Base-by-base conservation (phyloP, 176 grass and related monocot genomes). In the Hyparrhenia diplandra region DNA sequence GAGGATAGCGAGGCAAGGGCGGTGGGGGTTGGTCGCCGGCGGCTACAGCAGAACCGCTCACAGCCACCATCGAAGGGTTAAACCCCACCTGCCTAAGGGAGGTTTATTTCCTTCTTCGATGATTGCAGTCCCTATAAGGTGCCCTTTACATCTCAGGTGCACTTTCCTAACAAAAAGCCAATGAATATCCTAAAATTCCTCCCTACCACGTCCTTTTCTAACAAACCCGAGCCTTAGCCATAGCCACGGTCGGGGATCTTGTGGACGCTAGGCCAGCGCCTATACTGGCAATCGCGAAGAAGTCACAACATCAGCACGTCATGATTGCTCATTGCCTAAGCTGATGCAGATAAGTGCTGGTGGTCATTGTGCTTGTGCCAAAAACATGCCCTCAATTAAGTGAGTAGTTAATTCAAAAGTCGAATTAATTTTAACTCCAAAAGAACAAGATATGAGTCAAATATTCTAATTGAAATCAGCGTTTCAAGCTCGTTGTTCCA, bases 381-480 rank as follows among this genome's bases (percentile, higher is more conserved):
- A 78, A 75, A 62, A 69, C 14, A 39, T 20, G 43, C 23, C n/a
- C 27, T 67, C 66, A 18, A 7, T 7, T 46, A 52, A 66, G 43
- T 30, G 21, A 14, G 27, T 29, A 60, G 14, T 77, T 85, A 67
- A 60, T 58, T 67, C 28, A 71, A 81, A 12, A 74, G 31, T 62
- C 41, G 31, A 74, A 74, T 37, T 64, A 37, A 43, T 30, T 65
- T 41, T 35, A 72, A 34, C 45, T 8, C 10, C 12, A 24, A 32
- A 71, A 81, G 45, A 14, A 64, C 25, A 77, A 71, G n/a, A 24
- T 55, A 71, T 55, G 9, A 36, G 65, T 81, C 34, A 47, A 47
- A 54, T 76, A 52, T 65, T 43, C 78, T 67, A 65, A 32, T 32
- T 71, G 46, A 82, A 89, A 85, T 55, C 8, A 66, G 45, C 64